Evolutionary conservation across 768 basidiomycete species (phyloP).

Genomic region (Butyriboletus loyo): DNA sequence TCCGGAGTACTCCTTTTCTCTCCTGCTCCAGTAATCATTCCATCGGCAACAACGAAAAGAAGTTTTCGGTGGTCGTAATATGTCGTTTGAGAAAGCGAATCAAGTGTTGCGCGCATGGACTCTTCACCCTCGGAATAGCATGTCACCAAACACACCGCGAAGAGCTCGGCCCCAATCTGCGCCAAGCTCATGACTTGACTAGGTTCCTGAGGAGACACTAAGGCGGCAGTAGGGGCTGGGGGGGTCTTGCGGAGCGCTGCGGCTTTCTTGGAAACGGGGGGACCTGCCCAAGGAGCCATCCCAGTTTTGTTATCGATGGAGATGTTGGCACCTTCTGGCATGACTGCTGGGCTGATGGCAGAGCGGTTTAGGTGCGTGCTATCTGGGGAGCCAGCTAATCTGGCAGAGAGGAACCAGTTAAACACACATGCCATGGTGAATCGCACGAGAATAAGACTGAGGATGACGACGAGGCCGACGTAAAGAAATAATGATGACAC

Average conservation of each 20-base stretch:
- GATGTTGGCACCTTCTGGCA: slow-evolving; percentile 95
- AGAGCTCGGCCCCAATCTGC: slow-evolving; percentile 92
- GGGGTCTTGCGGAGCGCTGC: slow-evolving; percentile 35
- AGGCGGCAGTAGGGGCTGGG: slow-evolving; percentile 48
- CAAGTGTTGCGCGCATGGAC: slow-evolving; percentile 85
- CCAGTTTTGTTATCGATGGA: slow-evolving; percentile 89
- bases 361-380: slow-evolving; percentile 70
- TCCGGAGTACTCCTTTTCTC: slow-evolving; percentile 97
- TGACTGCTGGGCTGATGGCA: slow-evolving; percentile 90
- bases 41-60: slow-evolving; percentile 92
- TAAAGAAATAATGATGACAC: slow-evolving; percentile 88
- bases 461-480: slow-evolving; percentile 84
- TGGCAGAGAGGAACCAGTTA: slow-evolving; percentile 91
- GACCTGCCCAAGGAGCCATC: slow-evolving; percentile 90
- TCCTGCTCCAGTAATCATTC: slow-evolving; percentile 97
- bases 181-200: slow-evolving; percentile 67
- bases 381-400: slow-evolving; percentile 74
- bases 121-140: slow-evolving; percentile 98
- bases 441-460: slow-evolving; percentile 84
- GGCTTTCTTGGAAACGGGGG: slow-evolving; percentile 49
- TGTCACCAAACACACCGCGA: slow-evolving; percentile 92
- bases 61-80: slow-evolving; percentile 94
- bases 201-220: slow-evolving; percentile 43
- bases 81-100: slow-evolving; percentile 85
- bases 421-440: slow-evolving; percentile 97